Evolutionary conservation across 2,329 filamentous ascomycete genomes (phyloP), one percentile per base, ranked within the genome.

Genomic region (Cryphonectria carpinicola): DNA sequence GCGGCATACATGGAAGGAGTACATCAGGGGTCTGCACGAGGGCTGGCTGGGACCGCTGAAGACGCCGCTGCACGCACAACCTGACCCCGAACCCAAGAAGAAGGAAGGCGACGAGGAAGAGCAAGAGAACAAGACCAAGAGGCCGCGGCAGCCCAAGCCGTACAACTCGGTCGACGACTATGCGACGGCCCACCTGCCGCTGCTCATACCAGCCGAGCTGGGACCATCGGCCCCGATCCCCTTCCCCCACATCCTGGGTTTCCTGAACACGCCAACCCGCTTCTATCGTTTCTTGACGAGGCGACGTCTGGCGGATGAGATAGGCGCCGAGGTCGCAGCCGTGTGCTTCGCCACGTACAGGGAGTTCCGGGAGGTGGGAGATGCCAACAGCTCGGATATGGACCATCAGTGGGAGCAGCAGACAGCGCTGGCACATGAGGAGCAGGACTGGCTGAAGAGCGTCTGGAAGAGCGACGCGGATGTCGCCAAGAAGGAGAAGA

Each of bases 1-100:
- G 17, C 86, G 95, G 70, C 93, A 98, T 79, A 91, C 95, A 13
- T 99, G 96, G 96, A 99, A 98, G 82, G 96, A 99, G 82, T 99
- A 98, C 80, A 84, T 98, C 35, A 88, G 95, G 71, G 96, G 96
- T 62, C 79, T 98, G 74, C 96, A 99, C 79, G 96, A 99, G 82
- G 96, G 96, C 69, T 99, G 96, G 95, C 83, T 99, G 35, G 95
- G 96, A 0, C 94, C 96, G 10, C 83, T 97, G 60, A 88, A 92
- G 71, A 81, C 89, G 69, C 92, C 92, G 1, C 76, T 79, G 39
- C 78, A 82, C 68, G 78, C 73, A 66, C 76, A 70, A 58, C 71
- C 71, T 11, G 73, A 77, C 41, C 76, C 77, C 8, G 74, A 75
- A 7, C 73, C 76, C 5, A 76, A 63, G 17, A 76, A 71, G 70